Conservation (phyloP, 2,329 filamentous ascomycete genomes). For the Colletotrichum theobromicola region DNA sequence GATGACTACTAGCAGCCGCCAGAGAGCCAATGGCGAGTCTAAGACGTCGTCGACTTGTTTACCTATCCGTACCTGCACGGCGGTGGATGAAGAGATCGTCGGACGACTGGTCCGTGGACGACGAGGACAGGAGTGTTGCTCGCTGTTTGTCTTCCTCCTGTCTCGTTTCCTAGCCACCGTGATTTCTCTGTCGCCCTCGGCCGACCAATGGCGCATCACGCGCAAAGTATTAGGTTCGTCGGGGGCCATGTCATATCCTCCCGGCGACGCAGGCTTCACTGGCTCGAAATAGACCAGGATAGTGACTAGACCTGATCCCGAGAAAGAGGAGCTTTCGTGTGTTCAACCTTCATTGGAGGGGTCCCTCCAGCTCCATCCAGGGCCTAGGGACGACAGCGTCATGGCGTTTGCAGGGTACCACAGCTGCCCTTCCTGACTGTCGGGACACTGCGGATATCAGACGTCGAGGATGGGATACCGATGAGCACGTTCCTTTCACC, state of each 20-base stretch:
- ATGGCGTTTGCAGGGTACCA: neutral
- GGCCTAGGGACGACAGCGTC: neutral
- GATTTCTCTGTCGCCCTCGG: neutral
- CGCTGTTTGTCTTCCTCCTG: neutral
- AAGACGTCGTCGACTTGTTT: neutral
- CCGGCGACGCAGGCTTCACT: neutral
- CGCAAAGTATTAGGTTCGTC: neutral
- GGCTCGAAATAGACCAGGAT: neutral
- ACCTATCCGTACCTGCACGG: slow-evolving; percentile 14
- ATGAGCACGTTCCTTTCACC: neutral
- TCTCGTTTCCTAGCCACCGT: slow-evolving; percentile 20
- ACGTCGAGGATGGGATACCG: neutral
- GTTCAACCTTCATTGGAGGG: slow-evolving; percentile 5
- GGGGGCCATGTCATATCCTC: neutral
- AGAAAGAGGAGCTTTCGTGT: neutral
- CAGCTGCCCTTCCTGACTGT: neutral
- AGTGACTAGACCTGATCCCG: neutral
- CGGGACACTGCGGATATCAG: neutral
- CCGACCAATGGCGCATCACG: neutral
- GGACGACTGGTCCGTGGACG: neutral
- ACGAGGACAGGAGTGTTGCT: neutral
- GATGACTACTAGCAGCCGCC: slow-evolving; percentile 13
- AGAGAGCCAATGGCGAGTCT: slow-evolving; percentile 7
- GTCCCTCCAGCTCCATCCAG: slow-evolving; percentile 1
- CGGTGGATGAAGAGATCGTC: slow-evolving; percentile 16